Evolutionary conservation across 2,329 filamentous ascomycete genomes (phyloP).

Genomic region (Catunica adiposa): DNA sequence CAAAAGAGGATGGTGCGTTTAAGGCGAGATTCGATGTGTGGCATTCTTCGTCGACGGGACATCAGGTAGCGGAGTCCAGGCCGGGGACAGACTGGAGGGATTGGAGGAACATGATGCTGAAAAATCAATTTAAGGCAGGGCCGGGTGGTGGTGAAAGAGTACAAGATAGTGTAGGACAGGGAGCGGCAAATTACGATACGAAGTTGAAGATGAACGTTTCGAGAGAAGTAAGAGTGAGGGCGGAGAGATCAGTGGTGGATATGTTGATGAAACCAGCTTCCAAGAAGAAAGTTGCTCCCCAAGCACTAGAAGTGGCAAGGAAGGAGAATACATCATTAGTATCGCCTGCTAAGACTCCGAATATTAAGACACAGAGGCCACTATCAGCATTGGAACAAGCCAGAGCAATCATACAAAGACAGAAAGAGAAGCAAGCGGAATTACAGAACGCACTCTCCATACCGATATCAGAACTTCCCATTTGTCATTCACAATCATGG

Average conservation of each 20-base stretch:
- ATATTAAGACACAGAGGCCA: neutral
- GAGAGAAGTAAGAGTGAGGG: slow-evolving; percentile 25
- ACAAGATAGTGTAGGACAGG: slow-evolving; percentile 48
- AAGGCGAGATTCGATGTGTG: slow-evolving; percentile 43
- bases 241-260: slow-evolving; percentile 31
- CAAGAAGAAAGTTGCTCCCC: slow-evolving; percentile 26
- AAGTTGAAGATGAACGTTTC: slow-evolving; percentile 28
- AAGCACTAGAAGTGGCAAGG: neutral
- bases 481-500: neutral
- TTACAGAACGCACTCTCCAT: neutral
- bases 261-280: slow-evolving; percentile 26
- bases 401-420: neutral
- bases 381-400: neutral
- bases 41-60: slow-evolving; percentile 60
- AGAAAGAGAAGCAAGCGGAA: neutral
- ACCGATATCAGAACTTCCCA: neutral
- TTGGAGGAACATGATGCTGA: slow-evolving; percentile 51
- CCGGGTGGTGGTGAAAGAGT: slow-evolving; percentile 41
- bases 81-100: slow-evolving; percentile 53
- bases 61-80: slow-evolving; percentile 57
- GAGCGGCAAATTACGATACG: slow-evolving; percentile 38
- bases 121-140: slow-evolving; percentile 47
- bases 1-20: slow-evolving; percentile 27
- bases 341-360: neutral
- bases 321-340: neutral